Base-by-base conservation (phyloP, 441 rosid species). In the Populus hybrid region DNA sequence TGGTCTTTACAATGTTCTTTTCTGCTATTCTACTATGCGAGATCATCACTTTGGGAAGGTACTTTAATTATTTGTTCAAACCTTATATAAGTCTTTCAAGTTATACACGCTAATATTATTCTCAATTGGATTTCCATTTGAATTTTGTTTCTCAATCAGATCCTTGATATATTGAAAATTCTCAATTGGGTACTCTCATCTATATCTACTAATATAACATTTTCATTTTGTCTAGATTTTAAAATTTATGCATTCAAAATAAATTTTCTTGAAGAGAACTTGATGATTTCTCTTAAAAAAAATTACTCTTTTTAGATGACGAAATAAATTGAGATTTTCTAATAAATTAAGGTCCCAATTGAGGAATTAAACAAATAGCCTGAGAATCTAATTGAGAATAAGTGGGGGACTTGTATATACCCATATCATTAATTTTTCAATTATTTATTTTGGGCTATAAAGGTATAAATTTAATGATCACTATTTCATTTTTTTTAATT, bases 21-120 rank as follows among this genome's bases (percentile, higher is more conserved):
- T 91, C 98, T 35, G 89, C 89, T 2, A 2, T 91, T 85, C 84
- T 91, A 72, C 80, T 93, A 3, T 87, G 94, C 73, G 94, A 92
- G 82, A 80, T 77, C 82, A 80, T 90, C 79, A 88, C 76, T 76
- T 78, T 91, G 26, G 99, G 97, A 89, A 92, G 98, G 99, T 92
- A 81, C 7, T 53, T 63, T 76, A 50, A 70, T 50, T 7, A 23
- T 69, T 38, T 21, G 38, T 18, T 57, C 63, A 50, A 50, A 14
- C 57, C 57, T 50, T 50, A 14, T 34, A 34, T 1, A 34, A 34
- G 35, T 50, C 57, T 2, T 14, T 5, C 0, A 14, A 50, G 19
- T 50, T 50, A 50, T 14, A 50, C 57, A 50, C 6, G 2, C 28
- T 1, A 26, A 26, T 26, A 26, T 46, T 14, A 1, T 5, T 50